phyloP scores from a whole-genome alignment of 352 stramenopile species.

The Phytopythium litorale region DNA sequence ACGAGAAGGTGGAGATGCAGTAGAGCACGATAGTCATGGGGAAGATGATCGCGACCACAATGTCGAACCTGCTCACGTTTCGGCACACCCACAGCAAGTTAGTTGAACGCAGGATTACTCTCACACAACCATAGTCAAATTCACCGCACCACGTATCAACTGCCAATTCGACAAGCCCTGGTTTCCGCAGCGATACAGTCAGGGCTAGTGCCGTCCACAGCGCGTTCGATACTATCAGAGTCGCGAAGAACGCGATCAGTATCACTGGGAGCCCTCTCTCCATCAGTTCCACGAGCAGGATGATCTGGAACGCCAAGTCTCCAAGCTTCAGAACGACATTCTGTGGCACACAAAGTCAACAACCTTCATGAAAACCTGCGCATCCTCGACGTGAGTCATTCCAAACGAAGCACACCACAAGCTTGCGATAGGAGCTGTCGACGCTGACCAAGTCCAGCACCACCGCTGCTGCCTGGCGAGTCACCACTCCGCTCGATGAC shows the following conservation, averaged over 20 bases:
- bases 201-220: not conserved
- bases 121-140: no score
- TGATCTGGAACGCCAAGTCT: constrained; percentile 7
- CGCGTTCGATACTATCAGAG: constrained; percentile 6
- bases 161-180: constrained; percentile 12
- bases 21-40: constrained; percentile 28
- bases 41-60: constrained; percentile 30
- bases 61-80: constrained; percentile 21
- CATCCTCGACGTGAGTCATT: no score
- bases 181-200: not conserved
- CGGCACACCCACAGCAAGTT: no score
- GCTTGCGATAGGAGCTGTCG: not conserved
- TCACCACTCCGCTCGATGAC: not conserved
- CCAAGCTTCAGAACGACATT: constrained; percentile 4
- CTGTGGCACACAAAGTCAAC: not conserved
- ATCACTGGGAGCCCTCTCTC: constrained; percentile 8
- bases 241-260: constrained; percentile 4
- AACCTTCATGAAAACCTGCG: no score
- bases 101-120: no score
- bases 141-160: constrained; percentile 13
- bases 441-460: not conserved
- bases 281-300: constrained; percentile 14
- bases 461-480: not conserved
- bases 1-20: constrained; percentile 24
- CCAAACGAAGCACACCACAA: not conserved